phyloP scores from a whole-genome alignment of 1,284 basidiomycete genomes.

The Malassezia arunalokei region DNA sequence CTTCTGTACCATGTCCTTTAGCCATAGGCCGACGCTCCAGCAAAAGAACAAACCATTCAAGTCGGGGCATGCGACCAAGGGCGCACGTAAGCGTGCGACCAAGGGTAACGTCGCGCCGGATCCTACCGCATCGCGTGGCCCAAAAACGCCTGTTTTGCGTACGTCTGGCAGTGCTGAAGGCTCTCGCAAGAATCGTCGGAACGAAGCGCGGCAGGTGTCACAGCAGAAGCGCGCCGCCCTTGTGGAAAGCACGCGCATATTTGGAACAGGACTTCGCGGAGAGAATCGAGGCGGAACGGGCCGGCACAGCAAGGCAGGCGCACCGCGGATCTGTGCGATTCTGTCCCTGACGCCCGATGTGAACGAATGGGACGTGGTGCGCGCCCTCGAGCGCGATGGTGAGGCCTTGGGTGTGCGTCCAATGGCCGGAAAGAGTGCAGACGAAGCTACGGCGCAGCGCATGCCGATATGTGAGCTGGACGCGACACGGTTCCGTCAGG shows the following conservation, averaged over 20 bases:
- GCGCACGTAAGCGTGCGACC: slow-evolving; percentile 24
- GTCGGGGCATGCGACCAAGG: slow-evolving; percentile 41
- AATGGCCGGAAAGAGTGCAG: slow-evolving; percentile 26
- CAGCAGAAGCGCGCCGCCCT: slow-evolving; percentile 35
- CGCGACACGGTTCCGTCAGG: slow-evolving; percentile 74
- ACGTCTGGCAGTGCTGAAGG: slow-evolving; percentile 27
- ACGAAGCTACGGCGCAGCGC: slow-evolving; percentile 19
- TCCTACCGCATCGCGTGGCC: slow-evolving; percentile 11
- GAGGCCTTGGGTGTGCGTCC: slow-evolving; percentile 50
- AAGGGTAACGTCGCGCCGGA: slow-evolving; percentile 24
- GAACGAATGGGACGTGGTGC: slow-evolving; percentile 52
- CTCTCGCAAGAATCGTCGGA: slow-evolving; percentile 29
- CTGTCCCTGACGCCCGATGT: slow-evolving; percentile 64
- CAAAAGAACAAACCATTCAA: slow-evolving; percentile 44
- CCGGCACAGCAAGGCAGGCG: slow-evolving; percentile 52
- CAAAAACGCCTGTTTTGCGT: slow-evolving; percentile 25
- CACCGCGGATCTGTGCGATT: slow-evolving; percentile 66
- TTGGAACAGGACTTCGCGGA: slow-evolving; percentile 16
- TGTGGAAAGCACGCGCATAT: slow-evolving; percentile 33
- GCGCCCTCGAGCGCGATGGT: slow-evolving; percentile 57
- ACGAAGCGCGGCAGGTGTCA: slow-evolving; percentile 37
- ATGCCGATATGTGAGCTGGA: slow-evolving; percentile 31
- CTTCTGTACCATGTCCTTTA: slow-evolving; percentile 9
- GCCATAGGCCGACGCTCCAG: slow-evolving; percentile 23
- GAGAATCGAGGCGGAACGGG: slow-evolving; percentile 1